Conservation (phyloP, 495 filamentous ascomycete species). For the Penicillium ochrochloron region DNA sequence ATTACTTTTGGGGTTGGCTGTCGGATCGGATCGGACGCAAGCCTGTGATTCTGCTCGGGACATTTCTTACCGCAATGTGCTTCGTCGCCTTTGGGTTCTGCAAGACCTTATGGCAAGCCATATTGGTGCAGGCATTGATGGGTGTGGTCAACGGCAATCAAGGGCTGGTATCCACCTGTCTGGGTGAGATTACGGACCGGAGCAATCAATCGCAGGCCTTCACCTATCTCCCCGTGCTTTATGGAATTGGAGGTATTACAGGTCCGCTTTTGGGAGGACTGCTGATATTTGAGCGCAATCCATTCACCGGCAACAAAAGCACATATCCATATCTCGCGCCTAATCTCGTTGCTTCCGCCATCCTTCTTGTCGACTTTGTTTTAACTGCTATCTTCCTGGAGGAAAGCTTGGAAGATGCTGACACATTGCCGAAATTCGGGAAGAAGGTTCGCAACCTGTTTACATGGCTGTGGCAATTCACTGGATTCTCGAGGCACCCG, state of each 20-base stretch:
- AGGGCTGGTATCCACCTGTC: constrained; percentile 84
- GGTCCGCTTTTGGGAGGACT: constrained; percentile 90
- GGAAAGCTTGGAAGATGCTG: constrained; percentile 81
- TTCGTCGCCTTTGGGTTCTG: constrained; percentile 91
- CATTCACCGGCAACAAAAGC: constrained; percentile 56
- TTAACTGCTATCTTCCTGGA: constrained; percentile 78
- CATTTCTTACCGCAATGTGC: constrained; percentile 75
- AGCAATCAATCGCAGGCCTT: constrained; percentile 93
- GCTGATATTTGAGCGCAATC: constrained; percentile 64
- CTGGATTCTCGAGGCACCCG: constrained; percentile 58
- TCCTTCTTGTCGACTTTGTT: constrained; percentile 75
- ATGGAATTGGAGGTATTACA: constrained; percentile 90
- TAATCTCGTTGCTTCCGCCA: constrained; percentile 72
- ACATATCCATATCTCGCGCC: constrained; percentile 84
- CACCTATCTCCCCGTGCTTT: constrained; percentile 89
- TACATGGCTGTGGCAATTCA: constrained; percentile 75
- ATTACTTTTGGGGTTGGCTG: constrained; percentile 92
- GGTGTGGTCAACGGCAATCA: constrained; percentile 92
- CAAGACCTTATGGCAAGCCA: constrained; percentile 76
- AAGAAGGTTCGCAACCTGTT: constrained; percentile 64
- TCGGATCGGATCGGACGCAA: constrained; percentile 91
- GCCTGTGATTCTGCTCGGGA: constrained; percentile 87
- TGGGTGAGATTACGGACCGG: constrained; percentile 93
- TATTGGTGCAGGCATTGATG: constrained; percentile 86
- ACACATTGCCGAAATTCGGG: constrained; percentile 63